phyloP scores from a whole-genome alignment of 306 rosid species.

The Heteromeles arbutifolia region DNA sequence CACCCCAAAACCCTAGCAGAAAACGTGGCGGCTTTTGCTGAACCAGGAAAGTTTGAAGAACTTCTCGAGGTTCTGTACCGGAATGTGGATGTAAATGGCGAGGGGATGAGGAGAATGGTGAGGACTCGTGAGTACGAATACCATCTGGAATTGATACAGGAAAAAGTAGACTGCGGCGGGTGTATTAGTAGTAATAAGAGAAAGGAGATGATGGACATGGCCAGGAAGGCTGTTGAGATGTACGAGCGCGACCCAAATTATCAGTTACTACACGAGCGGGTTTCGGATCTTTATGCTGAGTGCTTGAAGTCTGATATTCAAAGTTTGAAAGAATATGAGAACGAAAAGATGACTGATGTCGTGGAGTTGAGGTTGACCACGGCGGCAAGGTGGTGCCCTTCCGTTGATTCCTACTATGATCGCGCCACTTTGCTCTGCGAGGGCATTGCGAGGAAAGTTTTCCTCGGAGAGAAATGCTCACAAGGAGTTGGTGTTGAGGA shows the following conservation, averaged over 20 bases:
- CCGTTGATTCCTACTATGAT: conserved; percentile 54
- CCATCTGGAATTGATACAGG: background rate
- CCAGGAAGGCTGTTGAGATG: conserved; percentile 28
- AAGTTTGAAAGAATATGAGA: conserved; percentile 3
- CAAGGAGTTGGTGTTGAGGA: conserved; percentile 20
- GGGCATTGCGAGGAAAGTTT: conserved; percentile 43
- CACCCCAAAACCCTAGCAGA: too few relatives aligned
- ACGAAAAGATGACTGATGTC: conserved; percentile 17
- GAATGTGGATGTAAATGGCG: conserved; percentile 33
- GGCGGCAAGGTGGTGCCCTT: conserved; percentile 71
- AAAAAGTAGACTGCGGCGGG: background rate
- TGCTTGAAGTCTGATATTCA: too few relatives aligned
- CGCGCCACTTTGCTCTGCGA: conserved; percentile 52
- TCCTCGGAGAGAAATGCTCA: conserved; percentile 26
- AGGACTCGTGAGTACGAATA: background rate
- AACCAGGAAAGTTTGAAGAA: conserved; percentile 48
- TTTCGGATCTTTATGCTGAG: too few relatives aligned
- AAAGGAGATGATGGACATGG: conserved; percentile 26
- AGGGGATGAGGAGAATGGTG: background rate
- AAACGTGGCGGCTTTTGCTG: conserved; percentile 46
- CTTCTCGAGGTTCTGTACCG: conserved; percentile 56
- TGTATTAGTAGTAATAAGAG: background rate
- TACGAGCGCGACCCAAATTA: too few relatives aligned
- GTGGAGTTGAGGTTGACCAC: background rate
- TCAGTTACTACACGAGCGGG: too few relatives aligned